These are phyloP conservation scores for Pseudopyrenochaeta lycopersici DNA, from an alignment of 2,329 filamentous ascomycete genomes.

Conservation along the genomic window DNA sequence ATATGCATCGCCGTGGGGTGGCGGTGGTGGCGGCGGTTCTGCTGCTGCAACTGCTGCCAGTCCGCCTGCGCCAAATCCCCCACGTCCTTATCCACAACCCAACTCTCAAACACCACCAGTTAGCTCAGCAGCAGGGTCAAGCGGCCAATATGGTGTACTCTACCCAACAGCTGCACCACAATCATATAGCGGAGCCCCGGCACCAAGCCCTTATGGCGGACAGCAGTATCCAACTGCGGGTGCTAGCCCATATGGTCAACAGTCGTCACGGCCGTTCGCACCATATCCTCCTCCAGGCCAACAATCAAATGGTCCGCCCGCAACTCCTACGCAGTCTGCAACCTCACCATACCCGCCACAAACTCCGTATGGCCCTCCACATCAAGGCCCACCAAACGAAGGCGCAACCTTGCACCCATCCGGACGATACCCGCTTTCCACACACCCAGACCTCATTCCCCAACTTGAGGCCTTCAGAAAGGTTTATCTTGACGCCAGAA, in stretches of 20 bases:
- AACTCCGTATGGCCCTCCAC: constrained; percentile 14
- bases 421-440: constrained; percentile 40
- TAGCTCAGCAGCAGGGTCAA: constrained; percentile 29
- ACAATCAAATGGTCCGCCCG: constrained; percentile 20
- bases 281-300: constrained; percentile 36
- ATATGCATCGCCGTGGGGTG: constrained; percentile 49
- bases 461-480: constrained; percentile 47
- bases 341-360: constrained; percentile 18
- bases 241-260: constrained; percentile 37
- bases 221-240: constrained; percentile 41
- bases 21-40: constrained; percentile 37
- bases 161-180: constrained; percentile 43
- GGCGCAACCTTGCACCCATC: constrained; percentile 28
- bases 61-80: constrained; percentile 32
- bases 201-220: constrained; percentile 37
- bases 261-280: constrained; percentile 36
- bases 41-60: constrained; percentile 30
- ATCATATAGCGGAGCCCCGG: constrained; percentile 25
- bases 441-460: constrained; percentile 38
- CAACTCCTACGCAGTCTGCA: constrained; percentile 17
- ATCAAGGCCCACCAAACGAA: constrained; percentile 9
- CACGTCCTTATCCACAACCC: constrained; percentile 41
- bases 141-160: constrained; percentile 46
- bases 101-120: constrained; percentile 36
- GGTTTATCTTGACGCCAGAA: constrained; percentile 37